Percentiles rank a stretch among this genome's conserved stretches.
These are phyloP conservation scores for Xylaria hypoxylon DNA, from an alignment of 2,329 filamentous ascomycete genomes.

Conservation along the genomic window DNA sequence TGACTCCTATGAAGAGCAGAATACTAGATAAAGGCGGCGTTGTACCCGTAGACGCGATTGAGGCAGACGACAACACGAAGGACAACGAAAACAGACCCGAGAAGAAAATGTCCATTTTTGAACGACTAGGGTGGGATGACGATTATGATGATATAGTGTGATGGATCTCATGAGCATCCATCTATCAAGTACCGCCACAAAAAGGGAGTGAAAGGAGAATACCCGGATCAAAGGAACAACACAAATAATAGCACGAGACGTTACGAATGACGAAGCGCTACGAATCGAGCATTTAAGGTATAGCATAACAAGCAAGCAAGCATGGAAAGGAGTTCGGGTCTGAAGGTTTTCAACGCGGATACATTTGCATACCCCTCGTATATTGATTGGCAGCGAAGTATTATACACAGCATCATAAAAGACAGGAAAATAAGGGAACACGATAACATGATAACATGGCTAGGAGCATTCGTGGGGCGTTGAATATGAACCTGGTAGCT, in stretches of 20 bases:
- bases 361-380: constrained; percentile 3
- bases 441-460: no score
- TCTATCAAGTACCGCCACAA: not conserved
- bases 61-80: constrained; percentile 19
- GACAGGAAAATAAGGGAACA: no score
- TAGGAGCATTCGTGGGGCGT: no score
- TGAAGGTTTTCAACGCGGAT: constrained; percentile 1
- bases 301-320: constrained; percentile 15
- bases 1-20: constrained; percentile 45
- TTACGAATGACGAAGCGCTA: constrained; percentile 41
- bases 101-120: constrained; percentile 61
- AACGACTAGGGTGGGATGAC: constrained; percentile 69
- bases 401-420: not conserved
- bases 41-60: constrained; percentile 5
- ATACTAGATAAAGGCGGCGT: constrained; percentile 21
- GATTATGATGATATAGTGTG: constrained; percentile 58
- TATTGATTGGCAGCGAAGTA: constrained; percentile 14
- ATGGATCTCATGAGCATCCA: constrained; percentile 22
- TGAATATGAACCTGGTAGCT: no score
- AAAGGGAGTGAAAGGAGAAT: not conserved
- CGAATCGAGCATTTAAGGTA: constrained; percentile 29
- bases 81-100: constrained; percentile 35
- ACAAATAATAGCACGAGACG: constrained; percentile 18
- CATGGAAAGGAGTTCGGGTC: constrained; percentile 41
- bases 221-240: not conserved